Percentiles rank a stretch among this genome's conserved stretches.
Conservation (phyloP, 2,329 filamentous ascomycete species). For the Venturia asperata region DNA sequence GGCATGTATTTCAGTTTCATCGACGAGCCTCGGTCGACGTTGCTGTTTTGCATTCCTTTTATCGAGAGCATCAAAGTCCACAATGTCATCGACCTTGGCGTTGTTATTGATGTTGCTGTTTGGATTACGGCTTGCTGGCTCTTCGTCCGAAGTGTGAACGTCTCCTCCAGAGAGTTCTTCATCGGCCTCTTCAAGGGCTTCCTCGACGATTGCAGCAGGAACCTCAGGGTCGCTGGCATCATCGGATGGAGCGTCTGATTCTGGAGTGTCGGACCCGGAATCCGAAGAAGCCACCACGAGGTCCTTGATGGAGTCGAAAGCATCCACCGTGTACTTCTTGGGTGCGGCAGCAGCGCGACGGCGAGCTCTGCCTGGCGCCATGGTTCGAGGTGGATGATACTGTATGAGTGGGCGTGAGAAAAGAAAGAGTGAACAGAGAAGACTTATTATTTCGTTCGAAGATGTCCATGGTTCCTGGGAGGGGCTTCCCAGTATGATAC, state of each 20-base stretch:
- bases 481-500: not conserved
- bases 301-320: constrained; percentile 17
- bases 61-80: not conserved
- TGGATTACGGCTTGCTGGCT: not conserved
- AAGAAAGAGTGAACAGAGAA: not conserved
- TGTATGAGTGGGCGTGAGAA: not conserved
- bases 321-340: constrained; percentile 17
- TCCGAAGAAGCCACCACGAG: constrained; percentile 9
- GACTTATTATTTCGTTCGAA: not conserved
- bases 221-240: constrained; percentile 7
- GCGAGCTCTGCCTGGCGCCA: not conserved
- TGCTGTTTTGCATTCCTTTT: not conserved
- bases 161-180: constrained; percentile 9
- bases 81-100: not conserved
- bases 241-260: not conserved
- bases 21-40: not conserved
- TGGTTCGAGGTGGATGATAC: not conserved
- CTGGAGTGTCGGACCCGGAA: not conserved
- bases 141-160: not conserved
- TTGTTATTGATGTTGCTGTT: too few species aligned
- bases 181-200: constrained; percentile 12
- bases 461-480: not conserved
- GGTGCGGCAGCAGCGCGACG: not conserved
- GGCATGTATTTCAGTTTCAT: not conserved
- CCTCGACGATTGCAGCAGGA: constrained; percentile 8